These are phyloP conservation scores for Melampsora americana DNA, from an alignment of 1,284 basidiomycete genomes.

Conservation along the genomic window DNA sequence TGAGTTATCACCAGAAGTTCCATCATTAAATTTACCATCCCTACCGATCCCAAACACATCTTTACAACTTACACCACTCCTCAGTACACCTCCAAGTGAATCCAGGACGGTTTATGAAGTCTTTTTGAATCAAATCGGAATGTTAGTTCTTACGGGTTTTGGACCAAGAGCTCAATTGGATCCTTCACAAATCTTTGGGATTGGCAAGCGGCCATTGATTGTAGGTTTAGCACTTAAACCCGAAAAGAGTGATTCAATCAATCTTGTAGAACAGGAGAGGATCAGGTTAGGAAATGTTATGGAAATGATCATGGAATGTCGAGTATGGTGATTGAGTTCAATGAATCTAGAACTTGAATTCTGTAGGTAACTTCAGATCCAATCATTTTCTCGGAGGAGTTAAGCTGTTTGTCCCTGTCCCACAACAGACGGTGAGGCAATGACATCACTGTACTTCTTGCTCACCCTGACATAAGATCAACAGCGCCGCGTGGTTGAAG, in stretches of 20 bases:
- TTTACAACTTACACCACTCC: slow-evolving; percentile 22
- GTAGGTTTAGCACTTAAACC: slow-evolving; percentile 25
- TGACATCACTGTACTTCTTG: too few species aligned
- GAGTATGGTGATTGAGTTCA: slow-evolving; percentile 19
- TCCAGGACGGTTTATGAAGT: slow-evolving; percentile 30
- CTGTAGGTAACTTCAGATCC: too few species aligned
- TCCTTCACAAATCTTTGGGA: background rate
- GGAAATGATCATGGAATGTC: slow-evolving; percentile 37
- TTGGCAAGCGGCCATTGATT: slow-evolving; percentile 4
- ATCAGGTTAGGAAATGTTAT: slow-evolving; percentile 29
- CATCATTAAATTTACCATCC: background rate
- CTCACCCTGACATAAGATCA: too few species aligned
- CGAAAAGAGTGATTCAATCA: background rate
- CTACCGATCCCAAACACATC: slow-evolving; percentile 30
- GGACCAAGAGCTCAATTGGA: background rate
- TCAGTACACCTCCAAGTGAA: slow-evolving; percentile 28
- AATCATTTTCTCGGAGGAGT: too few species aligned
- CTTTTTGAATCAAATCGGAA: slow-evolving; percentile 33
- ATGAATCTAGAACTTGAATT: too few species aligned
- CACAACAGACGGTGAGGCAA: too few species aligned
- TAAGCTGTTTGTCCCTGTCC: too few species aligned
- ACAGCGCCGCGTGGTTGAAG: too few species aligned
- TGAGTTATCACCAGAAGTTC: slow-evolving; percentile 13
- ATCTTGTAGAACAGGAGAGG: slow-evolving; percentile 2
- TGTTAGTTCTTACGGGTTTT: slow-evolving; percentile 32